Percentiles rank a stretch among this genome's conserved stretches.
Evolutionary conservation across 2,329 filamentous ascomycete genomes (phyloP).

Genomic region (Colletotrichum godetiae): DNA sequence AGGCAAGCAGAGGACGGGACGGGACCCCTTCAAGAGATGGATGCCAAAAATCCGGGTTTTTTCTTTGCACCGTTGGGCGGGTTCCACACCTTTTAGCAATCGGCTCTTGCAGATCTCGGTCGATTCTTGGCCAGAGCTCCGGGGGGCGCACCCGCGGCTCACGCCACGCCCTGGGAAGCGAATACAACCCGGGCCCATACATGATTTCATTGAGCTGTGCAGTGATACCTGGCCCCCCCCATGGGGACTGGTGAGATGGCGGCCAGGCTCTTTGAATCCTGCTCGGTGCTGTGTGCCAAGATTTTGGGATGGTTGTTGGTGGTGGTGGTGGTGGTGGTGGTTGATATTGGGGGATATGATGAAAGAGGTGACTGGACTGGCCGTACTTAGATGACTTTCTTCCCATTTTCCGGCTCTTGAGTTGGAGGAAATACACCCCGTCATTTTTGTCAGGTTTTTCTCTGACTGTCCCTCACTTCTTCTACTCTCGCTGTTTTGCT

Average conservation of each 20-base stretch:
- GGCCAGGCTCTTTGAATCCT: background rate
- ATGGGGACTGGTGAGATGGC: background rate
- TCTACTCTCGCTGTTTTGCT: background rate
- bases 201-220: conserved; percentile 29
- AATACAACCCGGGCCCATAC: conserved; percentile 30
- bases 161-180: background rate
- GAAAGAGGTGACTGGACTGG: background rate
- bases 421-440: background rate
- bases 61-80: background rate
- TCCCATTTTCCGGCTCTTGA: background rate
- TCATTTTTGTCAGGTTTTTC: background rate
- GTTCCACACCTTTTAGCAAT: conserved; percentile 15
- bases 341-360: background rate
- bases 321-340: background rate
- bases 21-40: background rate
- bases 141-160: background rate
- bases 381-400: background rate
- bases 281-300: background rate
- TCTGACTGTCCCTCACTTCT: too few species aligned
- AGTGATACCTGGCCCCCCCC: background rate
- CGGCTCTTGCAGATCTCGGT: conserved; percentile 33
- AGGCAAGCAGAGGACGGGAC: background rate
- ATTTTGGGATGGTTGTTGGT: background rate
- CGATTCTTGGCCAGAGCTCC: conserved; percentile 18
- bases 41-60: conserved; percentile 29